Conservation (phyloP, 371 early-diverging fungal species). For the Conidiobolus incongruus region DNA sequence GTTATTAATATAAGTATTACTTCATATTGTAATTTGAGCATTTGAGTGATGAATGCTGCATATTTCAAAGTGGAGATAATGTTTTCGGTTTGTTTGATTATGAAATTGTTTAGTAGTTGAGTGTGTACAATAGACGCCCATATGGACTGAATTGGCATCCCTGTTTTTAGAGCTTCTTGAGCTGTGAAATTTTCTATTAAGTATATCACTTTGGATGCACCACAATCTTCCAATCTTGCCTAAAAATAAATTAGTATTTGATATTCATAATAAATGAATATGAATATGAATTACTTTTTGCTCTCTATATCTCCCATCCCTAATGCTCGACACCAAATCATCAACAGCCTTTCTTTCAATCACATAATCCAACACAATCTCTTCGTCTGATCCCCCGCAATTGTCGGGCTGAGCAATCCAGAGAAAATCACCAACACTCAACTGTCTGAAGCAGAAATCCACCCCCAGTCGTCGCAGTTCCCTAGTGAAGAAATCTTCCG, state of each 20-base stretch:
- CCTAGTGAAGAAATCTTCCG: conserved; percentile 46
- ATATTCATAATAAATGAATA: not conserved
- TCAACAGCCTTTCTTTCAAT: conserved; percentile 88
- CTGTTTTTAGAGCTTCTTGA: too few species aligned
- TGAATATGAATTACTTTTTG: conserved; percentile 47
- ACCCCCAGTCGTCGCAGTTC: conserved; percentile 32
- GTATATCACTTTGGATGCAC: conserved; percentile 49
- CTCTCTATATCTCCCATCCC: conserved; percentile 85
- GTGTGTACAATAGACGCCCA: too few species aligned
- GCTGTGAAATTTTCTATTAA: conserved; percentile 58
- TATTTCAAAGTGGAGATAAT: too few species aligned
- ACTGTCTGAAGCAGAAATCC: conserved; percentile 21
- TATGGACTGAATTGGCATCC: too few species aligned
- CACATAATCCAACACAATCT: conserved; percentile 62
- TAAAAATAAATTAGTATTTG: conserved; percentile 7
- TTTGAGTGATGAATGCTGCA: too few species aligned
- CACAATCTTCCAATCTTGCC: conserved; percentile 42
- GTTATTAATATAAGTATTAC: too few species aligned
- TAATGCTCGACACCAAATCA: conserved; percentile 78
- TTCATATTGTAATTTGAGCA: too few species aligned
- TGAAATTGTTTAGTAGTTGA: too few species aligned
- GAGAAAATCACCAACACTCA: conserved; percentile 69
- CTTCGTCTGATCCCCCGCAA: conserved; percentile 14
- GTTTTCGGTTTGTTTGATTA: too few species aligned
- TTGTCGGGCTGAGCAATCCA: conserved; percentile 56